Evolutionary conservation across 805 yeast genomes (phyloP), one percentile per base, ranked within the genome.

Genomic region (Teunomyces funiuensis): DNA sequence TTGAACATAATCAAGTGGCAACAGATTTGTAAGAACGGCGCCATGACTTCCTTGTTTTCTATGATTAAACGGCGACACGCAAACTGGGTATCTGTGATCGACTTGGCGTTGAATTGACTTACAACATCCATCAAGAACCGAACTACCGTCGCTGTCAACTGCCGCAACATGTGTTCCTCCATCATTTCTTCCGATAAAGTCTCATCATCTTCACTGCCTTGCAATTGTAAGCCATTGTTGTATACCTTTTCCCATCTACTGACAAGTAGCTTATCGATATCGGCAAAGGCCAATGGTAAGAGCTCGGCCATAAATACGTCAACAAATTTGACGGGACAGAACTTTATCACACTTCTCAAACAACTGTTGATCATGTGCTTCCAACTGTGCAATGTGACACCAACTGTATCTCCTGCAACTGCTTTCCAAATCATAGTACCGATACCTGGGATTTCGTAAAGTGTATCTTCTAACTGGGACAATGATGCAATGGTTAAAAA

Each of bases 141-240:
- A 40, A 85, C 96, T 8, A 88, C 88, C 3, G 95, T 90, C 2
- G 95, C 95, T 0, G 98, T 90, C 28, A 93, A 75, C 60, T 93
- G 98, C 51, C 99, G 74, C 45, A 91, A 69, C 71, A 91, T 76
- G 61, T 91, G 96, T 59, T 93, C 99, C 52, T 91, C 97, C 86
- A 93, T 84, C 95, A 93, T 93, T 58, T 93, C 99, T 51, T 90
- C 97, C n/a, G 93, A 83, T 54, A 91, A 72, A 17, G 88, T 87
- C 39, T 82, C 90, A 52, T 89, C 96, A 46, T 81, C 83, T 31
- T 77, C 80, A 31, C 76, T 74, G 0, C 82, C 82, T 50, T 76
- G 79, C 28, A 75, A 61, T 48, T 77, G 80, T 28, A 78, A 55
- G 2, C 85, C 83, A 23, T 76, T 80, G 40, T 68, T 62, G 57